These are phyloP conservation scores for Hericium erinaceus DNA, from an alignment of 768 basidiomycete genomes.

Conservation along the genomic window DNA sequence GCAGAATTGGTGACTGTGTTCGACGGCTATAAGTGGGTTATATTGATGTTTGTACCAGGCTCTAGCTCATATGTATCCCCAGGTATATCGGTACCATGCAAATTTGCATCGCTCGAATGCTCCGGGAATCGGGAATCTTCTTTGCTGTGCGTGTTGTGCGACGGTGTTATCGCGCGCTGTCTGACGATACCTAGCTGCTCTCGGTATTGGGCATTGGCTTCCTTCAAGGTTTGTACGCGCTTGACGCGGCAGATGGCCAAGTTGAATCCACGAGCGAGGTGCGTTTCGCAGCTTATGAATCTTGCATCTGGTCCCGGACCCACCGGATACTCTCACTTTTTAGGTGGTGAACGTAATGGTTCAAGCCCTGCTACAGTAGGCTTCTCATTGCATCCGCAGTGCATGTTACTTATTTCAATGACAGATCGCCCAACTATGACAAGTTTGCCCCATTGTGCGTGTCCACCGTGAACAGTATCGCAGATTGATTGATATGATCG, in stretches of 20 bases:
- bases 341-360: slow-evolving; percentile 66
- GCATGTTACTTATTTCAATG: neutral
- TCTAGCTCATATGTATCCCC: neutral
- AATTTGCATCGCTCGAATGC: slow-evolving; percentile 87
- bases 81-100: slow-evolving; percentile 90
- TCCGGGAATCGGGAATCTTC: slow-evolving; percentile 87
- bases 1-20: slow-evolving; percentile 76
- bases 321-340: neutral
- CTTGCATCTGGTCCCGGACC: neutral
- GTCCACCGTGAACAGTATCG: neutral
- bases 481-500: neutral
- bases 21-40: slow-evolving; percentile 66
- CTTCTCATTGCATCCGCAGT: too few relatives aligned
- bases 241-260: slow-evolving; percentile 85
- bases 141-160: slow-evolving; percentile 52
- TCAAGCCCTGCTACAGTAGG: slow-evolving; percentile 76
- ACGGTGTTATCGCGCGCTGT: neutral
- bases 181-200: slow-evolving; percentile 42
- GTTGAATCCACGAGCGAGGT: slow-evolving; percentile 1
- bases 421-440: slow-evolving; percentile 4
- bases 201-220: slow-evolving; percentile 82
- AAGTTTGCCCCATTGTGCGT: slow-evolving; percentile 11
- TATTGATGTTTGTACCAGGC: neutral
- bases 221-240: slow-evolving; percentile 76
- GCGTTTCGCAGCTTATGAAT: neutral